These are phyloP conservation scores for Amaranthus hypochondriacus DNA, from an alignment of 148 eudicot species.

Conservation along the genomic window DNA sequence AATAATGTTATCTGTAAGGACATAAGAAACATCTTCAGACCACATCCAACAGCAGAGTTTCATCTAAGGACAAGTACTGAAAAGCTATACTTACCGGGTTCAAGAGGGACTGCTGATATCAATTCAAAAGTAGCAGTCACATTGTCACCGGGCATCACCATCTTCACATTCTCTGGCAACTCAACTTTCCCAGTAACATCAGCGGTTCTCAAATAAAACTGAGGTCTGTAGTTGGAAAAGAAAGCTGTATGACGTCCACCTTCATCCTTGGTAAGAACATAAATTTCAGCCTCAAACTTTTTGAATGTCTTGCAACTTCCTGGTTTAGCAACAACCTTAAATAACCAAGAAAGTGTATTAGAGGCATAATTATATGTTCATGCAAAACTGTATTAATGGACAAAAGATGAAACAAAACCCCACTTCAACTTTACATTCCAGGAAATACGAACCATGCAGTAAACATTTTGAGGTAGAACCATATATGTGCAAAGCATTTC, in stretches of 20 bases:
- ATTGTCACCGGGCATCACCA: conserved; percentile 99
- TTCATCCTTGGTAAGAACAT: conserved; percentile 89
- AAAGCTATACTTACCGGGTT: conserved; percentile 40
- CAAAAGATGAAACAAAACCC: not conserved
- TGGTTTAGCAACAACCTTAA: conserved; percentile 89
- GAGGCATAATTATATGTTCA: not conserved
- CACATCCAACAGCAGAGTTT: no score
- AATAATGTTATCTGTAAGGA: no score
- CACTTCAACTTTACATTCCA: not conserved
- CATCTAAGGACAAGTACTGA: no score
- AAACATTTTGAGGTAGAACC: not conserved
- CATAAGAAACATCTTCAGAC: no score
- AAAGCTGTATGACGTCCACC: conserved; percentile 95
- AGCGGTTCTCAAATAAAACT: conserved; percentile 89
- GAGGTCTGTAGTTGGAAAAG: conserved; percentile 81
- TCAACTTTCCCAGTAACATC: conserved; percentile 84
- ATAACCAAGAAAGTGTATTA: not conserved
- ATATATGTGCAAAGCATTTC: no score
- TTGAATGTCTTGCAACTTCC: conserved; percentile 63
- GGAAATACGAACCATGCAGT: no score
- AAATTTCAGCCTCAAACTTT: conserved; percentile 82
- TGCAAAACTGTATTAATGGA: not conserved
- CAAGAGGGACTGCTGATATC: conserved; percentile 65
- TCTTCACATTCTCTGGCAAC: conserved; percentile 84
- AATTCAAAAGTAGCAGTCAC: conserved; percentile 88